These are phyloP conservation scores for Cladosporium sp. DNA, from an alignment of 2,329 filamentous ascomycete genomes.

Conservation along the genomic window DNA sequence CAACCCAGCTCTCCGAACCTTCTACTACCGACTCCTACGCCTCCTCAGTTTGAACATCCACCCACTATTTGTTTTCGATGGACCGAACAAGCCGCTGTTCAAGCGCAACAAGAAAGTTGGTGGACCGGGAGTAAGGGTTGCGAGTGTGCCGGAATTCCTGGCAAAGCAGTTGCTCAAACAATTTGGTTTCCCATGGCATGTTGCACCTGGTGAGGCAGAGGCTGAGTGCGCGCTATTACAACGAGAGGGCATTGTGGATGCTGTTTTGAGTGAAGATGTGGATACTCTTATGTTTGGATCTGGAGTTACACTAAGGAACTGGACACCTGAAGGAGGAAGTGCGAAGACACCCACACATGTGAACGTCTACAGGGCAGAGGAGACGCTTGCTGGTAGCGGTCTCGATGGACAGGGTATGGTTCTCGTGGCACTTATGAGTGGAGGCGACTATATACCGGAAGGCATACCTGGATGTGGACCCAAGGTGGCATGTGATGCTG, in stretches of 20 bases:
- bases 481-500: slow-evolving; percentile 87
- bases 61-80: slow-evolving; percentile 89
- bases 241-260: slow-evolving; percentile 79
- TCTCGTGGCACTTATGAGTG: slow-evolving; percentile 89
- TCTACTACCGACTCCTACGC: slow-evolving; percentile 87
- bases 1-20: slow-evolving; percentile 85
- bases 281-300: slow-evolving; percentile 98
- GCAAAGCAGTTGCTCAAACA: slow-evolving; percentile 81
- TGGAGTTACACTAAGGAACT: slow-evolving; percentile 74
- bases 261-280: slow-evolving; percentile 92
- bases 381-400: slow-evolving; percentile 58
- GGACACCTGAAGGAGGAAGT: slow-evolving; percentile 69
- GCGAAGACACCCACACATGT: slow-evolving; percentile 75
- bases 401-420: slow-evolving; percentile 89
- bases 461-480: slow-evolving; percentile 86
- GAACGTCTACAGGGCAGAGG: slow-evolving; percentile 70
- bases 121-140: slow-evolving; percentile 62
- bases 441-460: slow-evolving; percentile 88
- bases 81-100: slow-evolving; percentile 78
- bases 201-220: slow-evolving; percentile 92
- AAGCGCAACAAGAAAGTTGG: slow-evolving; percentile 78
- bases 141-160: slow-evolving; percentile 69
- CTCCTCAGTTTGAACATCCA: slow-evolving; percentile 77
- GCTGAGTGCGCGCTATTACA: slow-evolving; percentile 92
- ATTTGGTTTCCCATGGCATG: slow-evolving; percentile 81